Percentiles rank a stretch among this genome's conserved stretches.
phyloP scores from a whole-genome alignment of 441 rosid species.

The Aquilaria agallochum region DNA sequence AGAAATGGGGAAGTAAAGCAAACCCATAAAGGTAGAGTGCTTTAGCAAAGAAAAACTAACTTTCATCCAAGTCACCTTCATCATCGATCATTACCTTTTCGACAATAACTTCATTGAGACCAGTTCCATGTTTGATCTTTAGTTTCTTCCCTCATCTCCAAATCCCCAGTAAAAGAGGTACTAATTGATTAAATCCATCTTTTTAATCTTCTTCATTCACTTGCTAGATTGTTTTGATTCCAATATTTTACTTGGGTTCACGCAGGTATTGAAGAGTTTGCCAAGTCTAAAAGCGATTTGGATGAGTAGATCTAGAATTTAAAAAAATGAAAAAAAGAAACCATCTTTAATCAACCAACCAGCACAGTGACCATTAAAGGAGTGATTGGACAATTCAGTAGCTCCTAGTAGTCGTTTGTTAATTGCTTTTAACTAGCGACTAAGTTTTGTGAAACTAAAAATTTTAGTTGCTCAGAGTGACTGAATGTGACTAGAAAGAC shows the following conservation, averaged over 20 bases:
- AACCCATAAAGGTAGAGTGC: slow-evolving; percentile 29
- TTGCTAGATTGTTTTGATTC: background rate
- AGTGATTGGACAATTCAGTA: no score
- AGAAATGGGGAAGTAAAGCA: slow-evolving; percentile 52
- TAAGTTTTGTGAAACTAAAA: no score
- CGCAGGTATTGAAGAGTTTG: slow-evolving; percentile 66
- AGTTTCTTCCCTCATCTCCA: slow-evolving; percentile 70
- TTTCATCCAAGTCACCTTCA: slow-evolving; percentile 70
- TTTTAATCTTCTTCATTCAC: background rate
- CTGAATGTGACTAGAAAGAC: no score
- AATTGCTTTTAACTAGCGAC: no score
- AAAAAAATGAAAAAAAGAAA: no score
- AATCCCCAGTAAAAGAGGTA: slow-evolving; percentile 62
- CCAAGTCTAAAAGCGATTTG: slow-evolving; percentile 58
- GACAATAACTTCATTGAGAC: slow-evolving; percentile 57
- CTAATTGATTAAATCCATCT: background rate
- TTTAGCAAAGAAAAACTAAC: slow-evolving; percentile 65
- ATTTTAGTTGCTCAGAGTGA: no score
- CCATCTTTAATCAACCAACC: no score
- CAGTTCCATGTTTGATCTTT: slow-evolving; percentile 52
- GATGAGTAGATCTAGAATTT: slow-evolving; percentile 47
- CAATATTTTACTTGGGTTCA: no score
- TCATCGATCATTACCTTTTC: slow-evolving; percentile 76
- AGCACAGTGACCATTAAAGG: no score
- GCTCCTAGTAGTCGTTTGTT: no score